Conservation (phyloP, 495 filamentous ascomycete species). For the Letharia lupina region DNA sequence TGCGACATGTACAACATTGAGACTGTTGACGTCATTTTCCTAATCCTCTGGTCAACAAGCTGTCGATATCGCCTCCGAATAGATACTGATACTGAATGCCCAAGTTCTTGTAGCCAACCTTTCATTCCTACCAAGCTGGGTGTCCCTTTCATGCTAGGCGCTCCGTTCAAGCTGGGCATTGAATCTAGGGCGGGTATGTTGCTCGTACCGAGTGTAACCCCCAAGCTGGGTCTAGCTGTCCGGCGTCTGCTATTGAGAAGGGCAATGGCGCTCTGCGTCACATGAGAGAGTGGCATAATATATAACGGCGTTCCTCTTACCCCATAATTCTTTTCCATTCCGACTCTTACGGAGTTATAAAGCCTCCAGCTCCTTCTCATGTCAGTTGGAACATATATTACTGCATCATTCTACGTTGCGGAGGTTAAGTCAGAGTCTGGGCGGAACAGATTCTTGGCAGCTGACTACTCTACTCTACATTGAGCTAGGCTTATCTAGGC, state of each 20-base stretch:
- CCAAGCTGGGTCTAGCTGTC: conserved; percentile 6
- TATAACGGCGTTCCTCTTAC: not conserved
- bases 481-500: too few relatives aligned
- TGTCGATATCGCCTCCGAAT: not conserved
- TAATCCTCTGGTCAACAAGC: not conserved
- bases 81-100: conserved; percentile 28
- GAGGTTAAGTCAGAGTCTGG: too few relatives aligned
- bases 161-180: conserved; percentile 15
- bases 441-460: too few relatives aligned
- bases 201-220: not conserved
- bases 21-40: not conserved
- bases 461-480: too few relatives aligned
- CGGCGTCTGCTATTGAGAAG: conserved; percentile 20
- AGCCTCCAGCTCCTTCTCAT: conserved; percentile 6
- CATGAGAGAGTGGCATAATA: not conserved
- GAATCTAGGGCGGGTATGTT: not conserved
- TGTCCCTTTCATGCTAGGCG: conserved; percentile 20
- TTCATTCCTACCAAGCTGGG: conserved; percentile 28
- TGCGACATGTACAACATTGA: conserved; percentile 41
- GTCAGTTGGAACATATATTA: not conserved
- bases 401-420: too few relatives aligned
- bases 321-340: conserved; percentile 13
- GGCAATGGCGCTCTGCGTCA: conserved; percentile 13
- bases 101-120: conserved; percentile 28
- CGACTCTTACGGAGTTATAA: not conserved